Evolutionary conservation across 2,329 filamentous ascomycete genomes (phyloP), one percentile per base, ranked within the genome.

Genomic region (Microascus cirrosus): DNA sequence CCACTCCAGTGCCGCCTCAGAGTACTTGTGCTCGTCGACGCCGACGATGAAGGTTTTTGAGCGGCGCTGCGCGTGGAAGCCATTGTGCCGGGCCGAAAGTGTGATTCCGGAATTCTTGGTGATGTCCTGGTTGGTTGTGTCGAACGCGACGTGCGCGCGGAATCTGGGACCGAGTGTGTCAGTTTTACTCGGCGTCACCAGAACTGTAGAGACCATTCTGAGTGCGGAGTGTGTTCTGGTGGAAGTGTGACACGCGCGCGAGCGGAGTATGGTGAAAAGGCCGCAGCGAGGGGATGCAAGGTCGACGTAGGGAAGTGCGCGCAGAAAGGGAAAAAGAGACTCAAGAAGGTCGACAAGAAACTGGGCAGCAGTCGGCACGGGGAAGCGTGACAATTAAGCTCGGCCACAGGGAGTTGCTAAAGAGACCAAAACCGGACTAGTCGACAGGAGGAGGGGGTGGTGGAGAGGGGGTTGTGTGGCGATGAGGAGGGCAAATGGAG

Each of bases 1-100:
- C 91, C 91, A 96, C 70, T 95, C 89, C 20, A 96, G 77, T 18
- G 92, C 92, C 71, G 93, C 94, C 61, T 95, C 89, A 7, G 90
- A 95, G 71, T 96, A 96, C 59, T 90, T 83, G 65, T 96, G 91
- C 66, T 93, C 89, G 71, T 96, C 92, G 20, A 92, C 88, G 22
- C 92, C 92, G 62, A 92, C 93, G 68, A 96, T 84, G 65, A 96
- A 95, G 10, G 90, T 95, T 57, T 92, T 84, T 57, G 89, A 94
- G 60, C 89, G 82, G 60, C 90, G 85, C 50, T 85, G 86, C 62
- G 86, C 85, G 64, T 89, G 85, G 71, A 94, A 96, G 62, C 92
- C 90, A 63, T 87, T 87, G 70, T 96, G 92, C 67, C 90, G 89
- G 63, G 88, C 83, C 65, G 91, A 91, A 60, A 96, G 77, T 0